phyloP scores from a whole-genome alignment of 1,284 basidiomycete genomes.

The Apiotrichum mycotoxinovorans region DNA sequence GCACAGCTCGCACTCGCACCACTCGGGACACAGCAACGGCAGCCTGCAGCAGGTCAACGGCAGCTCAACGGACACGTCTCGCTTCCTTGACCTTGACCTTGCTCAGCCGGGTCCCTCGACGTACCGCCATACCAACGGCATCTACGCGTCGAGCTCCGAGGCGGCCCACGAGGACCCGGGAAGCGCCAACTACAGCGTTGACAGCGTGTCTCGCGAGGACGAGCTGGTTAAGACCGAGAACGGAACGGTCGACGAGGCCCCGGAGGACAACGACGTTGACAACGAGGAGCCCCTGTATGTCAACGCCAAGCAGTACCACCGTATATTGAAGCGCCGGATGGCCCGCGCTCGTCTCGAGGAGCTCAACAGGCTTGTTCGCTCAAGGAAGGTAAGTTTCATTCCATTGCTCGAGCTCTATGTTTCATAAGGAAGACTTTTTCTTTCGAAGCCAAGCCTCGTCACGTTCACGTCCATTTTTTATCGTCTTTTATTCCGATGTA shows the following conservation, averaged over 20 bases:
- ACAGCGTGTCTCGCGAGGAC: conserved; percentile 13
- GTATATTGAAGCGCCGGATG: conserved; percentile 86
- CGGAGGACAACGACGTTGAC: conserved; percentile 44
- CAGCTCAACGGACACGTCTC: conserved; percentile 18
- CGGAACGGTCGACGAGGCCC: conserved; percentile 15
- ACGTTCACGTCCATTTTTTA: too few species aligned
- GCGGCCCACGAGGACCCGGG: conserved; percentile 14
- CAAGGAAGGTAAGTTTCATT: conserved; percentile 68
- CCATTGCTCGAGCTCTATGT: too few species aligned
- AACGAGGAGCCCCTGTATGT: conserved; percentile 96
- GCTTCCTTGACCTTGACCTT: conserved; percentile 35
- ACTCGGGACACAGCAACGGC: conserved; percentile 5
- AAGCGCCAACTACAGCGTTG: conserved; percentile 1
- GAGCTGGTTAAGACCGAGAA: conserved; percentile 26
- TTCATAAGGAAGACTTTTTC: too few species aligned
- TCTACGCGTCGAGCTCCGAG: conserved; percentile 14
- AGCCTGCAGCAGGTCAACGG: conserved; percentile 7
- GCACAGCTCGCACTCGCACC: conserved; percentile 3
- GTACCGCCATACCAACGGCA: conserved; percentile 18
- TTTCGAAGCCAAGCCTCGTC: too few species aligned
- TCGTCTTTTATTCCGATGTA: neutral
- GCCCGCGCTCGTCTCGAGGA: conserved; percentile 86
- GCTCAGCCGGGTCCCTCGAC: conserved; percentile 33
- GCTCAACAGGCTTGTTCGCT: conserved; percentile 80
- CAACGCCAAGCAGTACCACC: conserved; percentile 95